These are phyloP conservation scores for Vitellaria paradoxa DNA, from an alignment of 179 eudicot species.

Conservation along the genomic window DNA sequence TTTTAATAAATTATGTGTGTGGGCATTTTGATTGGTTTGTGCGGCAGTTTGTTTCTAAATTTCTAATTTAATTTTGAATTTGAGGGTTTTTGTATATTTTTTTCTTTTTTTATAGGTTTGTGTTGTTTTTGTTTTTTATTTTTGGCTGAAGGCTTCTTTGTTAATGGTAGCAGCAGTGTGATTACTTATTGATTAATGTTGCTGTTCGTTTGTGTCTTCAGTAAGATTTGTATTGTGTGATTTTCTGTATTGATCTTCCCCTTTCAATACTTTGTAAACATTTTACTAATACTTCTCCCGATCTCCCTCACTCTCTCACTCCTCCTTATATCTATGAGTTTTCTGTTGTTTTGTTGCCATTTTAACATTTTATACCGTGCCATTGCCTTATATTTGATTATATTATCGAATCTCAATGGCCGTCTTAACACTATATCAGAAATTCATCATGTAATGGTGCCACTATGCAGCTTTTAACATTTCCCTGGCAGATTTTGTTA, in stretches of 20 bases:
- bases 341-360: neutral
- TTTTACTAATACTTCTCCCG: neutral
- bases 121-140: neutral
- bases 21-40: neutral
- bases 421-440: neutral
- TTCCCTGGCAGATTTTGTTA: neutral
- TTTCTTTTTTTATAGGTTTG: neutral
- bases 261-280: neutral
- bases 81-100: neutral
- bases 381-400: neutral
- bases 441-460: neutral
- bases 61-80: slow-evolving; percentile 6
- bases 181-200: neutral
- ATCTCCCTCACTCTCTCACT: neutral
- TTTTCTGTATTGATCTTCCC: neutral
- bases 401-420: neutral
- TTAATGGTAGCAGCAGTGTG: neutral
- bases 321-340: neutral
- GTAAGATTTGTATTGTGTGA: neutral
- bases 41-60: neutral
- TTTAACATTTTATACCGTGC: too few relatives aligned
- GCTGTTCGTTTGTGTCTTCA: neutral
- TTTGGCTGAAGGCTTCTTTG: neutral
- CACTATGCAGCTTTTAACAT: neutral
- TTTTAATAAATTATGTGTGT: neutral